These are phyloP conservation scores for Brasilioporus rufonigricans DNA, from an alignment of 768 basidiomycete species.

Conservation along the genomic window DNA sequence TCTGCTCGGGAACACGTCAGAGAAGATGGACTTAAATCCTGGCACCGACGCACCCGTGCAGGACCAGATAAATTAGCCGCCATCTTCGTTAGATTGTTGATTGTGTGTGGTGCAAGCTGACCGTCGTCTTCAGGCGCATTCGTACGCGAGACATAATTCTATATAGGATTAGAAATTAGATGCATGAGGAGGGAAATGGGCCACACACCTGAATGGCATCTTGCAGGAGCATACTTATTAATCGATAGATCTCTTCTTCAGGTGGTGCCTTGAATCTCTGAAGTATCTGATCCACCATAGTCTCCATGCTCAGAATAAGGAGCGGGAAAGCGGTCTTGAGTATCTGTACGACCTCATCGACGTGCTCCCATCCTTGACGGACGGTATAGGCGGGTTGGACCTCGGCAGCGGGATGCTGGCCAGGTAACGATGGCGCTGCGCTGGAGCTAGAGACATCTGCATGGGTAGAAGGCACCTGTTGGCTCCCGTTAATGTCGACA, in stretches of 20 bases:
- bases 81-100: conserved; percentile 58
- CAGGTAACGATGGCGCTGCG: conserved; percentile 7
- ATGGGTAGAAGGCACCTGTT: conserved; percentile 18
- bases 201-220: conserved; percentile 77
- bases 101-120: conserved; percentile 51
- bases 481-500: conserved; percentile 25
- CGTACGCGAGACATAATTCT: conserved; percentile 74
- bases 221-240: conserved; percentile 81
- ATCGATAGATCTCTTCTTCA: conserved; percentile 94
- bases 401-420: conserved; percentile 17
- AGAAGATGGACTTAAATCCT: background rate
- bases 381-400: conserved; percentile 33
- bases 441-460: conserved; percentile 17
- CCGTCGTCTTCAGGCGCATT: conserved; percentile 68
- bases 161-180: background rate
- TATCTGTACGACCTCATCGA: conserved; percentile 91
- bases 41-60: conserved; percentile 48
- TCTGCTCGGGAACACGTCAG: conserved; percentile 41
- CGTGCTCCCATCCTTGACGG: conserved; percentile 81
- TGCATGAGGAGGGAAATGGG: background rate
- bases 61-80: conserved; percentile 54
- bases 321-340: conserved; percentile 96
- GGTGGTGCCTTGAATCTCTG: conserved; percentile 83
- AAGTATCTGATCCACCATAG: conserved; percentile 92
- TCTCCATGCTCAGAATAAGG: conserved; percentile 92